Percentiles rank a stretch among this genome's conserved stretches.
phyloP scores from a whole-genome alignment of 176 grass and related monocot species.

The Aegilops longissima region DNA sequence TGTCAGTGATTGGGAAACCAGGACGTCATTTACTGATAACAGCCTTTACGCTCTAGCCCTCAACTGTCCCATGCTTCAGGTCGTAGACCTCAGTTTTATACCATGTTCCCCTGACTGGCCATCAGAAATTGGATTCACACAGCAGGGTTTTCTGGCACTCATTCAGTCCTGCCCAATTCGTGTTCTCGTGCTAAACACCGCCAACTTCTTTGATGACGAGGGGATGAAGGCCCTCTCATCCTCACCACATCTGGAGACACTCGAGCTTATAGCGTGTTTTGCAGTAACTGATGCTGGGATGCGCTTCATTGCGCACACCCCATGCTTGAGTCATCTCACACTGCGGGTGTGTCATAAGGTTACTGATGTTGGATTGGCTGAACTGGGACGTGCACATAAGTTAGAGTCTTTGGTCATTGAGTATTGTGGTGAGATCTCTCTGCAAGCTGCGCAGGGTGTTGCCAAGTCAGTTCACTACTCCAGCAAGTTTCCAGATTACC shows the following conservation, averaged over 20 bases:
- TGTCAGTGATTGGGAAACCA: neutral
- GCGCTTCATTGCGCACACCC: neutral
- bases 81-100: neutral
- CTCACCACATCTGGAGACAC: neutral
- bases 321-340: constrained; percentile 7
- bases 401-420: constrained; percentile 15
- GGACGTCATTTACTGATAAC: neutral
- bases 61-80: neutral
- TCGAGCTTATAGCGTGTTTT: neutral
- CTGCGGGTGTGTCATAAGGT: neutral
- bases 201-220: neutral
- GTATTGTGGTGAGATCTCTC: neutral
- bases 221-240: constrained; percentile 8
- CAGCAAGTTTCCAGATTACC: neutral
- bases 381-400: neutral
- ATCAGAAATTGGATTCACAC: constrained; percentile 8
- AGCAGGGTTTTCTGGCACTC: neutral
- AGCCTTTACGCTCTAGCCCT: constrained; percentile 2
- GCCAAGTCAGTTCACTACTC: constrained; percentile 4
- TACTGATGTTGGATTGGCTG: neutral
- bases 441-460: neutral
- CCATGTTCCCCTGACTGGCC: neutral
- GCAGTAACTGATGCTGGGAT: neutral
- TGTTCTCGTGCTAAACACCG: neutral
- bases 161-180: constrained; percentile 1